These are phyloP conservation scores for Microcos paniculata DNA, from an alignment of 345 rosid species.

Conservation along the genomic window DNA sequence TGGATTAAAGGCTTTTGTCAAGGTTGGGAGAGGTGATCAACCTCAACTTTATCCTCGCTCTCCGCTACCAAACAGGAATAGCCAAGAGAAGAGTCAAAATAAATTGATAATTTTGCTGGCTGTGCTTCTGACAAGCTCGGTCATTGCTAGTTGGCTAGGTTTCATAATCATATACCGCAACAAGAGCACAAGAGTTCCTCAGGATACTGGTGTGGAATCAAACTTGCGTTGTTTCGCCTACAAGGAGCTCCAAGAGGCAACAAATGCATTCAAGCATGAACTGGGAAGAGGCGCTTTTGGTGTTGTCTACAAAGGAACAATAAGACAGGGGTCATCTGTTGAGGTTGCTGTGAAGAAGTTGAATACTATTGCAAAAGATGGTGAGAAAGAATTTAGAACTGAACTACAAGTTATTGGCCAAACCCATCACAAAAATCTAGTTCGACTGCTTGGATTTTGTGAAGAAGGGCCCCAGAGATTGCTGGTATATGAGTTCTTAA, in stretches of 20 bases:
- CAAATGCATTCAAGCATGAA: slow-evolving; percentile 32
- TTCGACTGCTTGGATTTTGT: slow-evolving; percentile 37
- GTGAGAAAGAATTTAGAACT: slow-evolving; percentile 33
- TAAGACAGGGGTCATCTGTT: neutral
- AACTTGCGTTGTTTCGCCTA: slow-evolving; percentile 32
- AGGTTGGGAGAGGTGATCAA: slow-evolving; percentile 18
- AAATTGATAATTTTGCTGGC: neutral
- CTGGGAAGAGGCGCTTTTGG: slow-evolving; percentile 46
- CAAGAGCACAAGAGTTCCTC: neutral
- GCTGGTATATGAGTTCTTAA: slow-evolving; percentile 37
- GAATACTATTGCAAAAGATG: neutral
- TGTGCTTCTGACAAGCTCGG: slow-evolving; percentile 20
- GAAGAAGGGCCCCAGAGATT: slow-evolving; percentile 32
- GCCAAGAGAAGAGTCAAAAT: neutral
- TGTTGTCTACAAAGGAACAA: slow-evolving; percentile 34
- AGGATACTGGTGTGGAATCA: neutral
- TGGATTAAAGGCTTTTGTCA: slow-evolving; percentile 21
- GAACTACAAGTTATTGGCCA: slow-evolving; percentile 32
- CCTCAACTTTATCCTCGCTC: neutral
- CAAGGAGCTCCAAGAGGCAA: slow-evolving; percentile 33
- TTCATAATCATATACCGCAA: slow-evolving; percentile 4
- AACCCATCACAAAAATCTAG: slow-evolving; percentile 42
- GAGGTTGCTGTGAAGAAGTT: slow-evolving; percentile 39
- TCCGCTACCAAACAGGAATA: too few species aligned
- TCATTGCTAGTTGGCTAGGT: slow-evolving; percentile 9